Base-by-base conservation (phyloP, 805 yeast species). In the Candida tallmaniae region DNA sequence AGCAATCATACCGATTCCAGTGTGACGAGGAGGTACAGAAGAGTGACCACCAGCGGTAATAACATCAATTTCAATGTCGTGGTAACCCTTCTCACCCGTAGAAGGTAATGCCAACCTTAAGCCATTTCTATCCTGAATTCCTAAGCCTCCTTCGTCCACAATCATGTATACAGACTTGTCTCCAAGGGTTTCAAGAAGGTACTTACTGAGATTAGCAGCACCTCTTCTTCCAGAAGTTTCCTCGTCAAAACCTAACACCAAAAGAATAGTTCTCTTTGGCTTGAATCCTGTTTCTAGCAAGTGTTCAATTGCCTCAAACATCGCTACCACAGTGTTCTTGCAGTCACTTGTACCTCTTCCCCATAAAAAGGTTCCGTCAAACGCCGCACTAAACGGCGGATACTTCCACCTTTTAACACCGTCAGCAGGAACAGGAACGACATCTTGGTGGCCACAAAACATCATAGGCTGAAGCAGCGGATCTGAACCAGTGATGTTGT, bases 311-410 rank as follows among this genome's bases (percentile, higher is more conserved):
- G 89, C 70, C 53, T 83, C 89, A 48, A 84, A 55, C 33, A 80
- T 70, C 2, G 78, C 83, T 44, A 81, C 65, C 27, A 87, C 62
- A 22, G 78, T 59, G 51, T 80, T 79, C 55, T 86, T 87, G 54
- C 88, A 80, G 56, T 87, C 96, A 27, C 71, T 57, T 4, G 84
- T 54, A 27, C 96, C 95, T 51, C 95, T 73, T 5, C 95, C 95
- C 72, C 79, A 83, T 4, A 87, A 47, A 27, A 52, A 60, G 24
- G 68, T 61, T 9, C 86, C 87, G 47, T 86, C 94, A 51, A 63
- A 83, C 46, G 69, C 63, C 2, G 65, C 68, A 12, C 48, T 54
- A 40, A 76, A 82, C 6, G 95, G 94, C 7, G 78, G 79, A 51
- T 75, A 66, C 1, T 62, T 60, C 94, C 94, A 85, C 36, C 73